A percentile compares a stretch with the other conserved stretches of the same genome.
Conservation (phyloP, 768 basidiomycete species). For the Pisolithus marmoratus region DNA sequence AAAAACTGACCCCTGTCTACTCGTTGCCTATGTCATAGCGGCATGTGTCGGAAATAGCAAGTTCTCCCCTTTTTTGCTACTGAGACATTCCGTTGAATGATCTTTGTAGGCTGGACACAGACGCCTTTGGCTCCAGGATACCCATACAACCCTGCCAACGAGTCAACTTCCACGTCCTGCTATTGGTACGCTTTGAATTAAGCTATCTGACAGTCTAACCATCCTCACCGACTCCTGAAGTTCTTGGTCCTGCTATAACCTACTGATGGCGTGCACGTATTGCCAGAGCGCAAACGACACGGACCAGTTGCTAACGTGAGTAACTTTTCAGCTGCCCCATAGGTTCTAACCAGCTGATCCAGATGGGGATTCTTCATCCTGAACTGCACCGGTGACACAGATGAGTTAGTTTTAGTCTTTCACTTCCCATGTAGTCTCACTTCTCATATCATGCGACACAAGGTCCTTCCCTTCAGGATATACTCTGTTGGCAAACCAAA, state of each 20-base stretch:
- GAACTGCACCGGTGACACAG: conserved; percentile 12
- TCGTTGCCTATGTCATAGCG: conserved; percentile 26
- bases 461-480: conserved; percentile 37
- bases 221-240: conserved; percentile 19
- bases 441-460: not conserved
- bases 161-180: conserved; percentile 20
- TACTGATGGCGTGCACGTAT: conserved; percentile 44
- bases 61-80: conserved; percentile 3
- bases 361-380: conserved; percentile 20
- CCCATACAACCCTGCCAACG: conserved; percentile 17
- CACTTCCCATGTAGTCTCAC: too few relatives aligned
- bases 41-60: conserved; percentile 22
- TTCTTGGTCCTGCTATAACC: conserved; percentile 54
- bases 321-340: not conserved
- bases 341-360: not conserved
- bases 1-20: conserved; percentile 14
- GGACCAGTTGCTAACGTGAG: conserved; percentile 28
- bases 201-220: not conserved
- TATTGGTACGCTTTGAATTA: conserved; percentile 19
- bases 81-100: not conserved
- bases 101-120: conserved; percentile 19
- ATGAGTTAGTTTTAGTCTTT: conserved; percentile 12
- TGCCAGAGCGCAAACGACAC: conserved; percentile 37
- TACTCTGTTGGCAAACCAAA: conserved; percentile 23
- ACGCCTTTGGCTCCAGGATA: conserved; percentile 16